Evolutionary conservation across 805 yeast genomes (phyloP).

Genomic region (Yamadazyma scolyti): DNA sequence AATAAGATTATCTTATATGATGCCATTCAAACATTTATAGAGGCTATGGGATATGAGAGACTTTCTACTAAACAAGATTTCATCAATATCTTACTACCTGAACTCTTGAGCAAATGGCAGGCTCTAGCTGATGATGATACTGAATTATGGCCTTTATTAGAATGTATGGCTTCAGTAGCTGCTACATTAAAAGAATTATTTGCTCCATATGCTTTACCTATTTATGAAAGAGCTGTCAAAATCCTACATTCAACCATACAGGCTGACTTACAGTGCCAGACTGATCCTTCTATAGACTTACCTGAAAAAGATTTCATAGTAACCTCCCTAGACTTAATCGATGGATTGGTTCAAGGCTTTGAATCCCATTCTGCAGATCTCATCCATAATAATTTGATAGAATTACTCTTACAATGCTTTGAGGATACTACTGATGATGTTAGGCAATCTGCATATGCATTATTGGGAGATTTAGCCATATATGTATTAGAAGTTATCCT

Average conservation of each 20-base stretch:
- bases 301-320: constrained; percentile 91
- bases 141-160: constrained; percentile 87
- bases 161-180: constrained; percentile 89
- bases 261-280: constrained; percentile 56
- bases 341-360: constrained; percentile 90
- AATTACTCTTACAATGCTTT: constrained; percentile 62
- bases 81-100: constrained; percentile 68
- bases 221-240: constrained; percentile 71
- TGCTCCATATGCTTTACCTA: constrained; percentile 85
- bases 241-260: constrained; percentile 69
- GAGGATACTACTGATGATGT: constrained; percentile 81
- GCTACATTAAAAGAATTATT: constrained; percentile 80
- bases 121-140: constrained; percentile 69
- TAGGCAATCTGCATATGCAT: constrained; percentile 88
- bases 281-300: constrained; percentile 63
- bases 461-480: constrained; percentile 86
- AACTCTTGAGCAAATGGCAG: constrained; percentile 81
- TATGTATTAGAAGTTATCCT: constrained; percentile 43
- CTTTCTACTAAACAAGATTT: constrained; percentile 51
- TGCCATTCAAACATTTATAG: constrained; percentile 86
- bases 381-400: constrained; percentile 48
- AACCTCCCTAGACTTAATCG: constrained; percentile 84
- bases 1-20: constrained; percentile 83
- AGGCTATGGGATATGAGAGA: constrained; percentile 60
- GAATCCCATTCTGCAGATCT: constrained; percentile 59